Percentiles rank a stretch among this genome's conserved stretches.
Conservation (phyloP, 371 early-diverging fungal genomes). For the Rhizopus sp. region DNA sequence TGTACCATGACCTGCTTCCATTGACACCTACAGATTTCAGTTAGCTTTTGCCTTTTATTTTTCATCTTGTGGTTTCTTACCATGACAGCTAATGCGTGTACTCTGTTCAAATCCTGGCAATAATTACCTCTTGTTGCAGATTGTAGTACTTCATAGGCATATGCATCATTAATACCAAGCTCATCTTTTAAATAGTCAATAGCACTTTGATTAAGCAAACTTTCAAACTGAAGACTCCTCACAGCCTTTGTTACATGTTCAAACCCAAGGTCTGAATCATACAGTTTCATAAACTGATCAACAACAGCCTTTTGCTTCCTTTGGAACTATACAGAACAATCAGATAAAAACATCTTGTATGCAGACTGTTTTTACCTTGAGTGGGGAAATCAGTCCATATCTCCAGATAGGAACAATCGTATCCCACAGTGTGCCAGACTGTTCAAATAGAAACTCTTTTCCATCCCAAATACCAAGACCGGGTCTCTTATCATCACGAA, state of each 20-base stretch:
- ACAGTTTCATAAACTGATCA: slow-evolving; percentile 19
- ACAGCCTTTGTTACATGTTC: slow-evolving; percentile 21
- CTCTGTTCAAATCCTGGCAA: slow-evolving; percentile 61
- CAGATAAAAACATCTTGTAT: not conserved
- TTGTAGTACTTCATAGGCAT: slow-evolving; percentile 55
- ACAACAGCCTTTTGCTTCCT: slow-evolving; percentile 19
- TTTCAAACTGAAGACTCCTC: slow-evolving; percentile 24
- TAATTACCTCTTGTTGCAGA: slow-evolving; percentile 72
- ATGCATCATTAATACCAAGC: slow-evolving; percentile 32
- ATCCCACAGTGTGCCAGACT: slow-evolving; percentile 53
- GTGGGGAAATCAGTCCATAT: slow-evolving; percentile 49
- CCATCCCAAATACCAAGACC: slow-evolving; percentile 59
- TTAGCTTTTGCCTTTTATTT: not conserved
- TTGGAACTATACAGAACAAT: slow-evolving; percentile 18
- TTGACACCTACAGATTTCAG: slow-evolving; percentile 35
- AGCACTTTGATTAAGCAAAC: slow-evolving; percentile 38
- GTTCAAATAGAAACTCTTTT: slow-evolving; percentile 48
- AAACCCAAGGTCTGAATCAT: slow-evolving; percentile 19
- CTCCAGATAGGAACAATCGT: slow-evolving; percentile 44
- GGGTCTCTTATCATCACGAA: slow-evolving; percentile 7
- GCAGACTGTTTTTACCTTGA: slow-evolving; percentile 41
- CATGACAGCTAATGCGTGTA: slow-evolving; percentile 66
- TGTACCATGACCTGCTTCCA: slow-evolving; percentile 58
- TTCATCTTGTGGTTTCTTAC: slow-evolving; percentile 20
- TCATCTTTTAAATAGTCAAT: slow-evolving; percentile 39